A percentile compares a stretch with the other conserved stretches of the same genome.
These are phyloP conservation scores for Claviceps humidiphila DNA, from an alignment of 2,329 filamentous ascomycete species.

Conservation along the genomic window DNA sequence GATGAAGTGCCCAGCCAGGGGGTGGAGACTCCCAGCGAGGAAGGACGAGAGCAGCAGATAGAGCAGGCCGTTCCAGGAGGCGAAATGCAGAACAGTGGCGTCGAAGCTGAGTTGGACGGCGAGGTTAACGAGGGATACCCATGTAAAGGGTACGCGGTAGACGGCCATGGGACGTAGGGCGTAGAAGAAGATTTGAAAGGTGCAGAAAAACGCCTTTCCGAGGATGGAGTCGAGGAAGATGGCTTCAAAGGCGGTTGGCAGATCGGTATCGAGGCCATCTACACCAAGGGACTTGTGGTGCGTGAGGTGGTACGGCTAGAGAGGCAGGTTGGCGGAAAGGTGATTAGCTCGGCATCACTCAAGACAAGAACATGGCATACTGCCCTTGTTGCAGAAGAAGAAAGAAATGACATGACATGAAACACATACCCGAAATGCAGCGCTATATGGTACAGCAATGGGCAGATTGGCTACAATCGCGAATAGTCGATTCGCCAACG, in stretches of 20 bases:
- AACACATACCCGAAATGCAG: slow-evolving; percentile 69
- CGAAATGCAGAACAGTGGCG: slow-evolving; percentile 46
- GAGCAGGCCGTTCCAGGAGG: slow-evolving; percentile 52
- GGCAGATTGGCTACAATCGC: slow-evolving; percentile 92
- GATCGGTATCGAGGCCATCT: slow-evolving; percentile 88
- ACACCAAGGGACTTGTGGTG: slow-evolving; percentile 98
- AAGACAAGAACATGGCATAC: neutral
- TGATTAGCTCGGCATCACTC: neutral
- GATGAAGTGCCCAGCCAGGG: slow-evolving; percentile 94
- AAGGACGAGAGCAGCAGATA: slow-evolving; percentile 88
- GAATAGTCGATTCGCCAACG: slow-evolving; percentile 67
- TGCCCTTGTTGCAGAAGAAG: neutral
- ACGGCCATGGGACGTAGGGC: slow-evolving; percentile 90
- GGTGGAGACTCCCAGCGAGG: slow-evolving; percentile 85
- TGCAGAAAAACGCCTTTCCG: slow-evolving; percentile 97
- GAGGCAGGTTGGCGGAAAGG: neutral
- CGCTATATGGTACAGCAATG: slow-evolving; percentile 91
- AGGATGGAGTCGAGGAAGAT: slow-evolving; percentile 87
- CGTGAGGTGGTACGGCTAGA: slow-evolving; percentile 84
- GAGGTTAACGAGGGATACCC: slow-evolving; percentile 74
- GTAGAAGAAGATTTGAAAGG: slow-evolving; percentile 99
- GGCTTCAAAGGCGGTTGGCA: slow-evolving; percentile 84
- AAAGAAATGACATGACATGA: neutral
- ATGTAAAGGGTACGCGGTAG: slow-evolving; percentile 77
- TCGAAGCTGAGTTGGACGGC: slow-evolving; percentile 67